Percentiles rank a stretch among this genome's conserved stretches.
Evolutionary conservation across 2,329 filamentous ascomycete genomes (phyloP).

Genomic region (Seiridium cupressi): DNA sequence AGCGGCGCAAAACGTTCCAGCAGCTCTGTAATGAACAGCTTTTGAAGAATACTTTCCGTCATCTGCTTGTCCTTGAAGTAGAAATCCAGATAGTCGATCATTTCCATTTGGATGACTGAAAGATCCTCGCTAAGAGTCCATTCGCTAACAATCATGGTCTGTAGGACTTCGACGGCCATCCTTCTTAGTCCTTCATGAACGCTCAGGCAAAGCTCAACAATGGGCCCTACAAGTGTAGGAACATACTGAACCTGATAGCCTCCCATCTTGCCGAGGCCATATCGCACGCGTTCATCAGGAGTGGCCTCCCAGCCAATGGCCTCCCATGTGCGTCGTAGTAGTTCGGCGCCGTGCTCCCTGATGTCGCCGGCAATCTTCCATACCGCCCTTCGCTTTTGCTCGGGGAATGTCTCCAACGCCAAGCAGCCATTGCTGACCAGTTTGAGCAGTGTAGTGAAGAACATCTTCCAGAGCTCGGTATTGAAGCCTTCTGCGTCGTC

Average conservation of each 20-base stretch:
- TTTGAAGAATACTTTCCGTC: slow-evolving; percentile 86
- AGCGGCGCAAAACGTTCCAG: slow-evolving; percentile 76
- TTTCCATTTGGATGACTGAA: slow-evolving; percentile 87
- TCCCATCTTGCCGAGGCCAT: slow-evolving; percentile 80
- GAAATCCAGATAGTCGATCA: slow-evolving; percentile 89
- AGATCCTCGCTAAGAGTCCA: slow-evolving; percentile 95
- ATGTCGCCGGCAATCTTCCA: slow-evolving; percentile 99
- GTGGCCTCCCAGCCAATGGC: slow-evolving; percentile 95
- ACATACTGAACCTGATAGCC: slow-evolving; percentile 99
- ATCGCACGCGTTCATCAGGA: slow-evolving; percentile 73
- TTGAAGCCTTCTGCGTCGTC: slow-evolving; percentile 92
- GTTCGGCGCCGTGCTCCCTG: slow-evolving; percentile 82
- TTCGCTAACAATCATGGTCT: slow-evolving; percentile 98
- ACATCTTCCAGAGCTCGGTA: slow-evolving; percentile 89
- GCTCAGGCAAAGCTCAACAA: slow-evolving; percentile 91
- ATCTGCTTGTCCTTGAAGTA: slow-evolving; percentile 88
- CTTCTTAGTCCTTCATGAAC: slow-evolving; percentile 87
- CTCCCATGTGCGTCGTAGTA: slow-evolving; percentile 86
- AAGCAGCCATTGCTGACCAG: slow-evolving; percentile 86
- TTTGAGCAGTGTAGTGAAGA: slow-evolving; percentile 85
- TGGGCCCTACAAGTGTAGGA: slow-evolving; percentile 83
- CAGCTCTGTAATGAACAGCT: slow-evolving; percentile 86
- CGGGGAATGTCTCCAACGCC: slow-evolving; percentile 91
- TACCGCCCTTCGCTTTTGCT: slow-evolving; percentile 92
- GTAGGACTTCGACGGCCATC: slow-evolving; percentile 89